Conservation (phyloP, 805 yeast species). For the Debaryomyces hansenii region DNA sequence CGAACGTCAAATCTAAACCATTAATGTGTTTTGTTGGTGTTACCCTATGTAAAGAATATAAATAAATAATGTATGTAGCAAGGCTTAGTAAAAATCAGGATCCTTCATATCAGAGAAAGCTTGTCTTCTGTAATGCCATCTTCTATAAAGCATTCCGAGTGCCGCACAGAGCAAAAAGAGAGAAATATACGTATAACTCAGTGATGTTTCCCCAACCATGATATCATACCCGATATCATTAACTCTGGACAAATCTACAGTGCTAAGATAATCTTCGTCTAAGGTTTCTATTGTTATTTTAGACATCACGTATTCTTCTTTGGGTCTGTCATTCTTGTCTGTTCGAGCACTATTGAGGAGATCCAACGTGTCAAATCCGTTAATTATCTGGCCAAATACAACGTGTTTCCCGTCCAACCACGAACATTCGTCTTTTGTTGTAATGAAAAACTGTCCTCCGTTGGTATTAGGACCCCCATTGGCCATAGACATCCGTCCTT, state of each 20-base stretch:
- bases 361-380: conserved; percentile 20
- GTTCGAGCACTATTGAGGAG: conserved; percentile 17
- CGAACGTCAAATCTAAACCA: no score
- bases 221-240: neutral
- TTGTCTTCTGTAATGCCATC: conserved; percentile 21
- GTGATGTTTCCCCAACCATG: neutral
- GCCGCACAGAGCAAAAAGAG: conserved; percentile 7
- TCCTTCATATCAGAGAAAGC: conserved; percentile 25
- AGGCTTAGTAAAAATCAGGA: conserved; percentile 14
- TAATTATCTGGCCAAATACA: conserved; percentile 25
- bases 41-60: no score
- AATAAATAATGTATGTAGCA: no score
- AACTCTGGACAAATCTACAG: neutral
- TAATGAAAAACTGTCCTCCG: conserved; percentile 28
- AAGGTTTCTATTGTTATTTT: conserved; percentile 8
- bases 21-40: no score
- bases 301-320: conserved; percentile 14
- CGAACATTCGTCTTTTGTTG: conserved; percentile 15
- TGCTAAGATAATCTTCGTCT: neutral
- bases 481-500: conserved; percentile 67
- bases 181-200: conserved; percentile 11
- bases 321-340: conserved; percentile 18
- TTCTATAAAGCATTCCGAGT: conserved; percentile 9
- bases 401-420: conserved; percentile 24
- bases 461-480: conserved; percentile 26